Evolutionary conservation across 345 rosid species (phyloP), one percentile per base, ranked within the genome.

Genomic region (Geranium rotundifolium): DNA sequence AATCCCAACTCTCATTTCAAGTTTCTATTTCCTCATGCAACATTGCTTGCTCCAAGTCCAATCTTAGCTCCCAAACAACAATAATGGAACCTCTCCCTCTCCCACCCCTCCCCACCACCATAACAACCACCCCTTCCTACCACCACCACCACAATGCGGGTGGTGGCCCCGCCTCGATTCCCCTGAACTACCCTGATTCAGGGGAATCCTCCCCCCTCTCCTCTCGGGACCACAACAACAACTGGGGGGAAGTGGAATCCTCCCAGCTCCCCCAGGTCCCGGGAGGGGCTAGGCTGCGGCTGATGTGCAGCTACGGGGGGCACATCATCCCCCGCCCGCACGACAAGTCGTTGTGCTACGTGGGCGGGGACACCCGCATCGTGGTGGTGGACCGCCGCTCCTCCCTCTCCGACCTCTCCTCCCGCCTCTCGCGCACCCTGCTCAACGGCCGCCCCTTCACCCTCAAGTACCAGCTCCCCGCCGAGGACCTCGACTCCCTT

Each of bases 281-380:
- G 1, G 83, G 81, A 13, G 71, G 57, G 7, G 71, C 81, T 46
- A 88, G 79, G 72, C 92, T 87, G 64, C 87, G 92, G n/a, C 76
- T 91, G 0, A 89, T 91, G 95, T 89, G 96, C 71, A 87, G 95
- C 75, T 87, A 73, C 41, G 89, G 88, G 6, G 98, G 96, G 19
- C 96, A 84, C 68, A 91, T 91, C 65, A 79, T 91, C 74, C 96
- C 96, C 67, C 92, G 98, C 16, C 95, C 96, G 2, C 95, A 89
- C 62, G 87, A 91, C 78, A 89, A 82, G 65, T 71, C 88, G 16
- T 80, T 91, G 63, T 78, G 84, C 71, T 91, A 91, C 34, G 75
- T 86, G 7, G 87, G 86, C 59, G 98, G 95, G 1, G 88, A 86
- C 66, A 87, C 87, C 2, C 86, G 87, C 17, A 72, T 87, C 0